Conservation (phyloP, 257 asterid species). For the Anisodus tanguticus region DNA sequence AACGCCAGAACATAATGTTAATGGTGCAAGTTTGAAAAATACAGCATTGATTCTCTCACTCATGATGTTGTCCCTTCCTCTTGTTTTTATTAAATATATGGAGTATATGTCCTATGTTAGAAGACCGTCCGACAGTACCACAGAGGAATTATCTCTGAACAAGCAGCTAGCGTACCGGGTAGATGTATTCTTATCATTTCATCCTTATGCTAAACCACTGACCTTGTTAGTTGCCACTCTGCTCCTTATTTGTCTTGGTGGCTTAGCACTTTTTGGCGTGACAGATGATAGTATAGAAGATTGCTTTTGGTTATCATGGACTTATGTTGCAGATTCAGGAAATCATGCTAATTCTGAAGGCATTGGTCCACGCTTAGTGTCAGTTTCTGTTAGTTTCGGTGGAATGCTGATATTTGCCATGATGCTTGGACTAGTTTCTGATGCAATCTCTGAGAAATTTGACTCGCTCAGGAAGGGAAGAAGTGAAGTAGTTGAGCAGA, state of each 20-base stretch:
- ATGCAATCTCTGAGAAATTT: slow-evolving; percentile 90
- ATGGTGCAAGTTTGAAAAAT: slow-evolving; percentile 52
- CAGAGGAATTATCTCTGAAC: slow-evolving; percentile 71
- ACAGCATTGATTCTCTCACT: slow-evolving; percentile 63
- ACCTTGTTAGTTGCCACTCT: slow-evolving; percentile 80
- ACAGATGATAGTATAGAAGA: slow-evolving; percentile 73
- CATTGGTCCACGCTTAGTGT: slow-evolving; percentile 72
- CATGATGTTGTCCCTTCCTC: slow-evolving; percentile 60
- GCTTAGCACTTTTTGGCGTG: slow-evolving; percentile 83
- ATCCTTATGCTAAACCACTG: slow-evolving; percentile 84
- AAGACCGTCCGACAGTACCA: slow-evolving; percentile 53
- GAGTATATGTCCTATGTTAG: slow-evolving; percentile 64
- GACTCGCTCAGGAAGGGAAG: slow-evolving; percentile 92
- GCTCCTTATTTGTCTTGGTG: slow-evolving; percentile 74
- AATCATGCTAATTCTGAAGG: slow-evolving; percentile 86
- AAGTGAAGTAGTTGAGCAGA: slow-evolving; percentile 90
- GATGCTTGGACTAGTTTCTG: slow-evolving; percentile 96
- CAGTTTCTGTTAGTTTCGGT: slow-evolving; percentile 80
- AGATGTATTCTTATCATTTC: slow-evolving; percentile 72
- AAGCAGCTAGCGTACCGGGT: slow-evolving; percentile 81
- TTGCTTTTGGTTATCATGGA: slow-evolving; percentile 89
- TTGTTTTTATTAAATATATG: slow-evolving; percentile 67
- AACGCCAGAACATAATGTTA: slow-evolving; percentile 37
- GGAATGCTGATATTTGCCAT: slow-evolving; percentile 97
- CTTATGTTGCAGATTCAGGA: slow-evolving; percentile 80